These are phyloP conservation scores for Solanum hybrid DNA, from an alignment of 305 asterid genomes.

Conservation along the genomic window DNA sequence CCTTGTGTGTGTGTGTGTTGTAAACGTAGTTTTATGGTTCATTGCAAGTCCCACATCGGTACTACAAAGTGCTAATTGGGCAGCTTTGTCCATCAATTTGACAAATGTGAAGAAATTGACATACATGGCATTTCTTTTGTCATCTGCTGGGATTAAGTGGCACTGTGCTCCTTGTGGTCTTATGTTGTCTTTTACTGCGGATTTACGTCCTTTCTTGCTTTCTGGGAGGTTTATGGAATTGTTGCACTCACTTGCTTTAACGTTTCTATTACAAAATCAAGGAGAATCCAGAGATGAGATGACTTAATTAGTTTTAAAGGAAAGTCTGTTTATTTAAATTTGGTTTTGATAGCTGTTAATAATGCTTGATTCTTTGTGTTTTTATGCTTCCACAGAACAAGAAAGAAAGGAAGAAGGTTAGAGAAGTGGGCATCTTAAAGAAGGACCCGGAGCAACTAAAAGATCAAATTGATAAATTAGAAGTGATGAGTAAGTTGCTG, in stretches of 20 bases:
- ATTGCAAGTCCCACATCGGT: not conserved
- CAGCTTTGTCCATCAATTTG: not conserved
- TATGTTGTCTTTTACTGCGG: not conserved
- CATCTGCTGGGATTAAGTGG: not conserved
- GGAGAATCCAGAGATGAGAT: not conserved
- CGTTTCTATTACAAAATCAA: not conserved
- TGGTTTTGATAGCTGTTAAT: not conserved
- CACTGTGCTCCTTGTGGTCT: not conserved
- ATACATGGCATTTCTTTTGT: not conserved
- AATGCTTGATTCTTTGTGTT: not conserved
- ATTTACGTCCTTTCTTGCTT: not conserved
- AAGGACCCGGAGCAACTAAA: conserved; percentile 79
- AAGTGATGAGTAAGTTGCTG: conserved; percentile 28
- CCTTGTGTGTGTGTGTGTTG: not conserved
- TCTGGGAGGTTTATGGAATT: not conserved
- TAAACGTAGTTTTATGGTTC: not conserved
- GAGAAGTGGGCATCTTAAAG: conserved; percentile 91
- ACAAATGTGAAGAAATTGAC: not conserved
- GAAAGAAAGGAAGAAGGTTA: conserved; percentile 92
- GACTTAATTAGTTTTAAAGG: not conserved
- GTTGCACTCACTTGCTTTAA: not conserved
- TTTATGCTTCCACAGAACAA: conserved; percentile 24
- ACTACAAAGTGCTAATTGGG: not conserved
- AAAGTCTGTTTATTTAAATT: not conserved
- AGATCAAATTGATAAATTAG: conserved; percentile 80